Conservation (phyloP, 2,329 filamentous ascomycete species). For the Epicoccum sorghinum region DNA sequence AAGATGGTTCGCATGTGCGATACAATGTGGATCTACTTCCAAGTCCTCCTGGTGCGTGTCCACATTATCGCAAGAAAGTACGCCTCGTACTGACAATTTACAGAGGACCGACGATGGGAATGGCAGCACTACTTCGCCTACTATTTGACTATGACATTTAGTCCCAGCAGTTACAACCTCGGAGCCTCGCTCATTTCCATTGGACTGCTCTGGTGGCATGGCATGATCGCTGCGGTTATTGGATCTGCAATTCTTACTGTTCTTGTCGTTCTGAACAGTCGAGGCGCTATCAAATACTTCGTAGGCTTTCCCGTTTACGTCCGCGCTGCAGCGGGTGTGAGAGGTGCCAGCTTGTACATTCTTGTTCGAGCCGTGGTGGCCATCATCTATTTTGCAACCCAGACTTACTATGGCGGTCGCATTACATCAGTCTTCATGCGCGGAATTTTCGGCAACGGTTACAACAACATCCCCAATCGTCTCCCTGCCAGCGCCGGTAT, state of each 20-base stretch:
- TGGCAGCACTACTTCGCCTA: conserved; percentile 32
- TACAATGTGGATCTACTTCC: conserved; percentile 28
- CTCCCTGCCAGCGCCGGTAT: conserved; percentile 52
- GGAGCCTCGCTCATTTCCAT: conserved; percentile 27
- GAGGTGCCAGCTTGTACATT: conserved; percentile 28
- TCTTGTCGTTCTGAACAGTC: conserved; percentile 25
- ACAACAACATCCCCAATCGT: conserved; percentile 50
- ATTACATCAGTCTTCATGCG: conserved; percentile 31
- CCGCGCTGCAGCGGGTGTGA: conserved; percentile 24
- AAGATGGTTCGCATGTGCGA: conserved; percentile 15
- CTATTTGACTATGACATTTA: conserved; percentile 27
- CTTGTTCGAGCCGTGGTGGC: conserved; percentile 25
- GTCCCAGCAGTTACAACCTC: conserved; percentile 26
- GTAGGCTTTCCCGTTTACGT: conserved; percentile 28
- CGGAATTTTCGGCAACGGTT: conserved; percentile 26
- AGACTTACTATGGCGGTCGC: conserved; percentile 27
- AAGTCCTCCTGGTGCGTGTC: conserved; percentile 20
- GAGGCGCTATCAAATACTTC: conserved; percentile 28
- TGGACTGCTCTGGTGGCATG: conserved; percentile 28
- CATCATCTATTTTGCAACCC: conserved; percentile 28
- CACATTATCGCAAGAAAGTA: too few relatives aligned
- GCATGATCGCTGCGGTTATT: conserved; percentile 26
- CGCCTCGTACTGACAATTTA: not conserved
- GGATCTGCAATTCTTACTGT: conserved; percentile 25
- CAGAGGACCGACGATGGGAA: conserved; percentile 25